Percentiles rank a stretch among this genome's conserved stretches.
phyloP scores from a whole-genome alignment of 2,329 filamentous ascomycete species.

The Didymella segeticola region DNA sequence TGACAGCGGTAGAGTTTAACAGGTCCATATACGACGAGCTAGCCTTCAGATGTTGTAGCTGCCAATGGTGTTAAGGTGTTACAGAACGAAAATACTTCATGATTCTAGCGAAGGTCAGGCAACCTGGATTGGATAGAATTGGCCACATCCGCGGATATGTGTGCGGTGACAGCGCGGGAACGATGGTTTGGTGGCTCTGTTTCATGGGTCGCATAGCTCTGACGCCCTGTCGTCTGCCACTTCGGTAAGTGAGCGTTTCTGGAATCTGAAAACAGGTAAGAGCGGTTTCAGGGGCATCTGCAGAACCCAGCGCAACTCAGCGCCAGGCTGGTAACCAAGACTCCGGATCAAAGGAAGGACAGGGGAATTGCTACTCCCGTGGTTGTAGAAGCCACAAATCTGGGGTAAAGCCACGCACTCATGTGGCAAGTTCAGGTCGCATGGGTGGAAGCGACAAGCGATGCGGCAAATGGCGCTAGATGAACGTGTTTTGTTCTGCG shows the following conservation, averaged over 20 bases:
- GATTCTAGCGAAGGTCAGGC: slow-evolving; percentile 24
- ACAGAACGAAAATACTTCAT: slow-evolving; percentile 23
- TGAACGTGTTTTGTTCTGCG: slow-evolving; percentile 7
- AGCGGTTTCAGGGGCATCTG: slow-evolving; percentile 25
- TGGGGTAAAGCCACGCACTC: slow-evolving; percentile 17
- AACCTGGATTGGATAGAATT: slow-evolving; percentile 20
- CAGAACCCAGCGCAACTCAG: slow-evolving; percentile 26
- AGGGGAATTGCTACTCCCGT: neutral
- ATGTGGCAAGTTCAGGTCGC: slow-evolving; percentile 11
- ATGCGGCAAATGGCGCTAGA: slow-evolving; percentile 12
- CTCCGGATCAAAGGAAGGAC: slow-evolving; percentile 32
- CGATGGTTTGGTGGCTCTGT: slow-evolving; percentile 32
- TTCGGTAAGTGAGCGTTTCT: slow-evolving; percentile 22
- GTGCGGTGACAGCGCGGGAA: slow-evolving; percentile 22
- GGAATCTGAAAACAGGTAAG: slow-evolving; percentile 18
- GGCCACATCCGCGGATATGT: slow-evolving; percentile 21
- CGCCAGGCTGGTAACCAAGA: slow-evolving; percentile 8
- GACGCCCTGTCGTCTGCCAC: slow-evolving; percentile 29
- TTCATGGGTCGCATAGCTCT: slow-evolving; percentile 33
- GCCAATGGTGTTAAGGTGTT: slow-evolving; percentile 12
- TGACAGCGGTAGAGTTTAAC: slow-evolving; percentile 13
- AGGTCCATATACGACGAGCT: slow-evolving; percentile 12
- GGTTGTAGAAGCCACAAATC: slow-evolving; percentile 13
- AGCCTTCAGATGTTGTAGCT: neutral
- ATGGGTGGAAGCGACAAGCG: slow-evolving; percentile 12